A percentile compares a stretch with the other conserved stretches of the same genome.
Conservation (phyloP, 169 alveolate genomes). For the Amoebophrya sp. region DNA sequence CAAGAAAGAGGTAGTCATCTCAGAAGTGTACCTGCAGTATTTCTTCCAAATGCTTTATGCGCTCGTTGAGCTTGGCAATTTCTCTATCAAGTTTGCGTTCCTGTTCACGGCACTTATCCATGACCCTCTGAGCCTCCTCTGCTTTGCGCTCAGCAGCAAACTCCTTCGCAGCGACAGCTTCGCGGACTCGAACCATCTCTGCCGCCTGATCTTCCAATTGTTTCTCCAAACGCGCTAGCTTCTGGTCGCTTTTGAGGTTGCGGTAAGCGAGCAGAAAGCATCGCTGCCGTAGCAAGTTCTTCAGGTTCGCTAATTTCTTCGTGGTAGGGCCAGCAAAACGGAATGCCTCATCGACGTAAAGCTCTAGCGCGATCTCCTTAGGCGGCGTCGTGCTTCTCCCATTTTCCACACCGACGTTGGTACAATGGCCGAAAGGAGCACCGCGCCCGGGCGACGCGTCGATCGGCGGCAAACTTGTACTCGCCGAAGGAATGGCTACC, state of each 20-base stretch:
- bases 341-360: neutral
- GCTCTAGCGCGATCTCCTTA: neutral
- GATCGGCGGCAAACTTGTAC: too few species aligned
- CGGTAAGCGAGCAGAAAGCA: neutral
- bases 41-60: neutral
- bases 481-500: too few species aligned
- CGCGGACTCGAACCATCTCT: neutral
- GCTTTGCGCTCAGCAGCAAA: neutral
- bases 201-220: neutral
- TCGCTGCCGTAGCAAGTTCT: neutral
- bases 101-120: neutral
- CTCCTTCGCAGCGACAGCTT: neutral
- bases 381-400: too few species aligned
- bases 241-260: neutral
- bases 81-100: neutral
- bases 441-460: too few species aligned
- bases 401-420: too few species aligned
- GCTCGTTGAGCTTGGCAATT: neutral
- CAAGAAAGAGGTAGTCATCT: too few species aligned
- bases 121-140: neutral
- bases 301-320: neutral
- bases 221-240: neutral
- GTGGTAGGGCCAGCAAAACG: neutral
- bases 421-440: too few species aligned
- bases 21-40: too few species aligned